Evolutionary conservation across 495 filamentous ascomycete species (phyloP).

Genomic region (Hypoxylon subgilvum): DNA sequence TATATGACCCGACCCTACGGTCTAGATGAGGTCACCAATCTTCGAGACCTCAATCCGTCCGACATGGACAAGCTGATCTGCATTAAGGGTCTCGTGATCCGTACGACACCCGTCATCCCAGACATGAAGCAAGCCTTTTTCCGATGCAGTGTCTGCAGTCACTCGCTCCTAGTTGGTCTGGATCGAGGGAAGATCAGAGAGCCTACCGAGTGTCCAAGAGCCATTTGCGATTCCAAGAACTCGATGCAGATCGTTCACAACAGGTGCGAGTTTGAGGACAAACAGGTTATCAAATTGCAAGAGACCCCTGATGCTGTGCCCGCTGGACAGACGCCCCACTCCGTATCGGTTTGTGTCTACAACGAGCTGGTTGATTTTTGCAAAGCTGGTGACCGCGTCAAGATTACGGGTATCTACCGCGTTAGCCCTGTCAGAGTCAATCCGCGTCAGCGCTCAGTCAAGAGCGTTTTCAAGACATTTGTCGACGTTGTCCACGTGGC

Average conservation of each 20-base stretch:
- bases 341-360: slow-evolving; percentile 94
- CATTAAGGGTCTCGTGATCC: slow-evolving; percentile 96
- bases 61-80: slow-evolving; percentile 96
- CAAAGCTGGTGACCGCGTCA: slow-evolving; percentile 95
- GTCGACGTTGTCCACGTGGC: slow-evolving; percentile 94
- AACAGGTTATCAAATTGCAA: slow-evolving; percentile 98
- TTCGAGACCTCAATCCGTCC: slow-evolving; percentile 92
- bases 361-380: slow-evolving; percentile 97
- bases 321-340: slow-evolving; percentile 97
- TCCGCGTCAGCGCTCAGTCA: slow-evolving; percentile 87
- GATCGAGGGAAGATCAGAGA: slow-evolving; percentile 96
- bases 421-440: slow-evolving; percentile 95
- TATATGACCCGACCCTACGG: slow-evolving; percentile 91
- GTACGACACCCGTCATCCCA: slow-evolving; percentile 92
- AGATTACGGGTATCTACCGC: slow-evolving; percentile 96
- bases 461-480: slow-evolving; percentile 96
- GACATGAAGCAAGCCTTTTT: slow-evolving; percentile 98
- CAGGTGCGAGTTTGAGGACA: slow-evolving; percentile 91
- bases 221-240: slow-evolving; percentile 82
- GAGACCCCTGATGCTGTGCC: slow-evolving; percentile 95
- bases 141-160: slow-evolving; percentile 88
- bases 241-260: slow-evolving; percentile 99
- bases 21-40: slow-evolving; percentile 84
- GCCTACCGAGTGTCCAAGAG: slow-evolving; percentile 85
- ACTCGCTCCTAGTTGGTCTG: slow-evolving; percentile 86